Evolutionary conservation across 352 stramenopile species (phyloP), one percentile per base, ranked within the genome.

Genomic region (Phytophthora megakarya): DNA sequence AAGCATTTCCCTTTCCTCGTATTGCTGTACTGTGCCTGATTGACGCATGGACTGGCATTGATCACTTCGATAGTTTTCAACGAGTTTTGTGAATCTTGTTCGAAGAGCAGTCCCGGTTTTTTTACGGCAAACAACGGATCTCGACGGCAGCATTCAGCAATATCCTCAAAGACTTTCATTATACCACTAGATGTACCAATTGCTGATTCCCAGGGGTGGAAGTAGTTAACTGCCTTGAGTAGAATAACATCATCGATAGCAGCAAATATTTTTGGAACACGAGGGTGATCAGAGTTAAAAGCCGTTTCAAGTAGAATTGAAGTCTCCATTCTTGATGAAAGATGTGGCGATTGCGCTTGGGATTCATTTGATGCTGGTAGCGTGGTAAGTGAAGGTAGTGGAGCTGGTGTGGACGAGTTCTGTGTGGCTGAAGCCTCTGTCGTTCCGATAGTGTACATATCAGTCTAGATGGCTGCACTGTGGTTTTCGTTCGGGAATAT

Each of bases 1-100:
- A 15, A 64, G n/a, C 15, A 48, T 11, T 22, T 64, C 44, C 13
- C 55, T 33, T 19, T 64, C 55, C 6, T 64, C 26, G 26, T 64
- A 64, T 13, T 64, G n/a, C 37, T 64, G 45, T 7, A 33, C 12
- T 4, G 44, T 56, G 0, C 45, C 55, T 4, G 55, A 64, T 1
- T 30, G 37, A 4, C 55, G 18, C 12, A 32, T n/a, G 1, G 55
- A 49, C 3, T 22, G 33, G 9, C 33, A n/a, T 16, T 64, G 32
- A 12, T 38, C 44, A 11, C 21, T 25, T 18, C 22, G 43, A 16
- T 51, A 30, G 25, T 55, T 32, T 1, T 25, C 16, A 5, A 63
- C 11, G 1, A 63, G 54, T 10, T 48, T 55, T 9, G 51, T 23
- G 22, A 63, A 55, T 3, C 54, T 43, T 12, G 54, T 63, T 15